Evolutionary conservation across 768 basidiomycete species (phyloP).

Genomic region (Podaxis carcinomalis): DNA sequence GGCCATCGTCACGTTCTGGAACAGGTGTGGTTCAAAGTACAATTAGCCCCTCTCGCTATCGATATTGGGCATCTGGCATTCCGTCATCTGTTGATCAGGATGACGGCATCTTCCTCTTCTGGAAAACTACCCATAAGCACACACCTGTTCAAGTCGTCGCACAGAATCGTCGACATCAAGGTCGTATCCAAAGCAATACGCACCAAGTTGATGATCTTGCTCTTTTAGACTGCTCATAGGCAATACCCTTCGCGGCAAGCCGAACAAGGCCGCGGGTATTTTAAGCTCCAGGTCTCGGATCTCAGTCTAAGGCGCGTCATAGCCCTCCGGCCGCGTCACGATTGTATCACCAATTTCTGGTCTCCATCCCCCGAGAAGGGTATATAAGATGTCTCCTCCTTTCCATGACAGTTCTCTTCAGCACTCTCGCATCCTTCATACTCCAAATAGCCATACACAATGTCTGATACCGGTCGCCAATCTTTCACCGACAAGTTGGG

Average conservation of each 20-base stretch:
- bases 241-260: no score
- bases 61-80: not conserved
- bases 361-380: not conserved
- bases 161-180: not conserved
- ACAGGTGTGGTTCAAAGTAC: not conserved
- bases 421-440: not conserved
- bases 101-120: not conserved
- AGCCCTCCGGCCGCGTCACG: not conserved
- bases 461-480: slow-evolving; percentile 58
- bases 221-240: no score
- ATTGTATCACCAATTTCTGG: not conserved
- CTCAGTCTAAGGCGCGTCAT: not conserved
- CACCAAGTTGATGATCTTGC: no score
- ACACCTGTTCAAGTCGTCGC: no score
- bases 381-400: not conserved
- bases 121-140: not conserved
- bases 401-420: not conserved
- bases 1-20: slow-evolving; percentile 41
- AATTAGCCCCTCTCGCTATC: not conserved
- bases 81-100: slow-evolving; percentile 5
- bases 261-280: not conserved
- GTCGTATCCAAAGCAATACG: no score
- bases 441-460: slow-evolving; percentile 20
- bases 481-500: slow-evolving; percentile 54
- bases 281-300: not conserved